Base-by-base conservation (phyloP, 768 basidiomycete species). In the Leccinellum luteum region DNA sequence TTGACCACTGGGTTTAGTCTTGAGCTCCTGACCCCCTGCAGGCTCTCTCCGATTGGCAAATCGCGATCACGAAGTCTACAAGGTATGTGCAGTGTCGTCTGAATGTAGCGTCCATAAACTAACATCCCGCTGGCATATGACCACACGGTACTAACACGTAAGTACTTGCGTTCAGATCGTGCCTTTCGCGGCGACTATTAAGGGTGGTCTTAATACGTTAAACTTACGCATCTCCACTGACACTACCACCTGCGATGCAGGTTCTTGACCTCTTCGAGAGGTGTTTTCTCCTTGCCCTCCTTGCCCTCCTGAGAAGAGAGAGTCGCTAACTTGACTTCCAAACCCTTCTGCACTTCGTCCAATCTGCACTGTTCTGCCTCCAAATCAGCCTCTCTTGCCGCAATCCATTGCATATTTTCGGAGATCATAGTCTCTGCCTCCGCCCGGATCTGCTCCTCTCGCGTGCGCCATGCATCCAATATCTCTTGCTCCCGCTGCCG, bases 201-300 rank as follows among this genome's bases (percentile, higher is more conserved):
- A 25, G 25, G 25, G 25, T 25, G 25, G 25, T 25, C 25, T 25
- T 25, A 25, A 25, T 25, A 25, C 25, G 4, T 25, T 25, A 25
- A 25, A 25, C 25, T 25, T 25, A 25, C 4, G 25, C 25, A 25
- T 25, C 25, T 25, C 25, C 25, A 25, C 25, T 25, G 25, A 4
- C 25, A 25, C 25, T 25, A 25, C 25, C 25, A 25, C 25, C 25
- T 25, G 25, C 3, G 25, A 25, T 25, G 81, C n/a, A 87, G 69
- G 60, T 89, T 90, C 73, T 86, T 87, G 27, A 91, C 84, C 68
- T 91, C 90, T 65, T 91, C 89, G 4, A 91, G 72, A 4, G 89
- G 87, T 10, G 78, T 79, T 66, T 79, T 78, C 47, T 82, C 81
- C 64, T 75, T 82, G 21, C 77, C 76, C 47, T 74, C 82, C 58